Evolutionary conservation across 2,329 filamentous ascomycete genomes (phyloP), one percentile per base, ranked within the genome.

Genomic region (Fusarium sp.): DNA sequence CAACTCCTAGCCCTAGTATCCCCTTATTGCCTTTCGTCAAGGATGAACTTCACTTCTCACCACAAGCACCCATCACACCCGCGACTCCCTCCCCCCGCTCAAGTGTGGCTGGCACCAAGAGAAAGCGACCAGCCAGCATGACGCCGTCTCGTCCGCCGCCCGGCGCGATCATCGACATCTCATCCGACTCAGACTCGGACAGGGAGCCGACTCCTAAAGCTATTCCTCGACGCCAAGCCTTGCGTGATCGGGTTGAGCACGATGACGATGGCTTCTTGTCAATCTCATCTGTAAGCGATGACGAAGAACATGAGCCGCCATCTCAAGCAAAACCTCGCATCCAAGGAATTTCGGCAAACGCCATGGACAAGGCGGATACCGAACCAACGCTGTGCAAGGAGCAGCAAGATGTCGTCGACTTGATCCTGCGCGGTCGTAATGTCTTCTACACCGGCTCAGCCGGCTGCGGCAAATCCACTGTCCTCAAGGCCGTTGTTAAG

Each of bases 401-500:
- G 59, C 78, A 81, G n/a, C 67, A 76, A 33, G 30, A 43, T 14
- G 40, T 43, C 40, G 40, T 81, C 17, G 81, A 89, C 1, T 80
- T 89, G 0, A 89, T 91, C 30, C 68, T 85, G 4, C 81, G 80
- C 4, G 88, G 89, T 0, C 70, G 77, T 2, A 92, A 92, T 63
- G 88, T 92, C 11, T 93, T 92, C 76, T 92, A 89, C 73, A 92
- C 90, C 0, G 90, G 91, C 10, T 90, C 89, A 0, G 91, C 90
- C 15, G 90, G 90, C 1, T 79, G 70, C 6, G 79, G 79, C 6
- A 81, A 81, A 20, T 81, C 79, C 0, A 79, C 77, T 2, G 77
- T 77, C 1, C 37, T 81, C 1, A 77, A 75, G 30, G 73, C 72
- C 6, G 76, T 77, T 0, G 72, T 79, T 0, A 27, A 56, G 25